phyloP scores from a whole-genome alignment of 108 stramenopile genomes.

The Discostella stelligeroides region DNA sequence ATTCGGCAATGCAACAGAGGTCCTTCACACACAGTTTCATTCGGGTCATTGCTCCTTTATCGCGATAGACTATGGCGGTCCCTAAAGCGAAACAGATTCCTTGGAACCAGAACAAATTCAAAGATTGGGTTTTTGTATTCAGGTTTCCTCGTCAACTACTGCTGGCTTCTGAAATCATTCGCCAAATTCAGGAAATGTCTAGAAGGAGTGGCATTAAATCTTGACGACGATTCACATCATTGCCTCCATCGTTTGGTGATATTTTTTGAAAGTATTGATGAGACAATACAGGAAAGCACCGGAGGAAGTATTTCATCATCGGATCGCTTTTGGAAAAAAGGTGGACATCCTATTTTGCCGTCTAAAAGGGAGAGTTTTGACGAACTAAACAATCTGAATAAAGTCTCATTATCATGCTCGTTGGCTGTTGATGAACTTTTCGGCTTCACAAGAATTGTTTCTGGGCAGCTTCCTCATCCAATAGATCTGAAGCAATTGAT shows the following conservation, averaged over 20 bases:
- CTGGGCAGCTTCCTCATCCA: constrained; percentile 7
- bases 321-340: constrained; percentile 71
- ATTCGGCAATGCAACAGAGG: neutral
- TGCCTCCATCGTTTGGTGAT: constrained; percentile 32
- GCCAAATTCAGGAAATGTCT: constrained; percentile 11
- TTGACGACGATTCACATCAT: neutral
- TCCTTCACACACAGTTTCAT: neutral
- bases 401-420: constrained; percentile 46
- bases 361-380: constrained; percentile 54
- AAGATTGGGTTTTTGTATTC: constrained; percentile 25
- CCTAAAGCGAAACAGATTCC: constrained; percentile 36
- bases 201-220: neutral
- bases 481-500: constrained; percentile 56
- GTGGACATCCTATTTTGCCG: constrained; percentile 75
- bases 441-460: constrained; percentile 52
- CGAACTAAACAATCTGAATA: constrained; percentile 45
- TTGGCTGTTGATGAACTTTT: constrained; percentile 43
- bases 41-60: constrained; percentile 32
- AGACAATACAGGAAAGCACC: constrained; percentile 49
- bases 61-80: constrained; percentile 75
- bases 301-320: constrained; percentile 42
- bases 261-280: constrained; percentile 55
- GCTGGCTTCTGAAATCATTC: constrained; percentile 70
- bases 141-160: constrained; percentile 81
- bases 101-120: constrained; percentile 27